These are phyloP conservation scores for Geranomyces variabilis DNA, from an alignment of 192 early-diverging fungal genomes.

Conservation along the genomic window DNA sequence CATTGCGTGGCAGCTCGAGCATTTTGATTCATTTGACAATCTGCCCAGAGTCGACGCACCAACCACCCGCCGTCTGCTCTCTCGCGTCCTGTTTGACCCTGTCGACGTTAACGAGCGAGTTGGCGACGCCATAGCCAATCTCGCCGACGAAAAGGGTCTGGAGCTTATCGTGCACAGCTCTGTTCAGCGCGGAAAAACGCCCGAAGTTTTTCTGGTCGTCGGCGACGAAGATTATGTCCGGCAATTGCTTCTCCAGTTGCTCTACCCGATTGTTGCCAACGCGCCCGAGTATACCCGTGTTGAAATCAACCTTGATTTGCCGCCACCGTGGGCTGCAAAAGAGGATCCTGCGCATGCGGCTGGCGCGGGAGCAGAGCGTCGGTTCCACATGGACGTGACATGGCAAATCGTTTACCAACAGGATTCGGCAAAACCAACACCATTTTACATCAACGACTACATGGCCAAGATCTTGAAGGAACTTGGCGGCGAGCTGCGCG, in stretches of 20 bases:
- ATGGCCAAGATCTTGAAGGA: conserved; percentile 22
- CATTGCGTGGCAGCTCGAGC: conserved; percentile 38
- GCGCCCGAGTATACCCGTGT: conserved; percentile 37
- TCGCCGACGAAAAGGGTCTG: conserved; percentile 29
- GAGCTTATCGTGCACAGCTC: conserved; percentile 34
- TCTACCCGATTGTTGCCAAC: conserved; percentile 18
- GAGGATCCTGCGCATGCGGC: conserved; percentile 11
- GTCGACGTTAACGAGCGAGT: conserved; percentile 36
- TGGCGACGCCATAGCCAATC: conserved; percentile 28
- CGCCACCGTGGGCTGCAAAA: conserved; percentile 25
- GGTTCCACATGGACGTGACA: conserved; percentile 31
- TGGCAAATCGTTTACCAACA: conserved; percentile 24
- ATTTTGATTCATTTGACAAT: conserved; percentile 14
- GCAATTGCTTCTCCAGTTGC: conserved; percentile 24
- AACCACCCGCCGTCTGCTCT: conserved; percentile 20
- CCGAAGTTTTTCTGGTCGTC: conserved; percentile 31
- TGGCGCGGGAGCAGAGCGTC: neutral
- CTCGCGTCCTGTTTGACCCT: conserved; percentile 30
- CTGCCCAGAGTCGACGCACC: conserved; percentile 7
- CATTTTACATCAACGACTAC: conserved; percentile 17
- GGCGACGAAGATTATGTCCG: conserved; percentile 35
- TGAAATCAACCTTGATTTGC: conserved; percentile 22
- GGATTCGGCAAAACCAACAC: neutral
- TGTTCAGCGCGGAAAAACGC: conserved; percentile 17
- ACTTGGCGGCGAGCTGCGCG: conserved; percentile 13